These are phyloP conservation scores for Rhodotorula sp. DNA, from an alignment of 1,284 basidiomycete species.

Conservation along the genomic window DNA sequence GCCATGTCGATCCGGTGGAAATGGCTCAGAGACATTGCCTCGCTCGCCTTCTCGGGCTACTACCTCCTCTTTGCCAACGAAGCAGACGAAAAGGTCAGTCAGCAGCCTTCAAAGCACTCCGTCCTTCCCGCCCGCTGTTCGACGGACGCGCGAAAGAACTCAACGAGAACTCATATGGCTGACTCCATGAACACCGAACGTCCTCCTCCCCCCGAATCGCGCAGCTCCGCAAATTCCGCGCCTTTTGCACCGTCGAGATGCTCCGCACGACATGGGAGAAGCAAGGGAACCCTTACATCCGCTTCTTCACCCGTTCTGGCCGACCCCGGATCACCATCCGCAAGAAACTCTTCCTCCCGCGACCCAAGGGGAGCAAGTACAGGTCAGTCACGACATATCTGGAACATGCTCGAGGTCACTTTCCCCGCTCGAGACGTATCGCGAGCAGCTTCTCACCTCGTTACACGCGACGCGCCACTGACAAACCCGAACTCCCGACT, in stretches of 20 bases:
- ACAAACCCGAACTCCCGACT: conserved; percentile 31
- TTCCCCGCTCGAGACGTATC: not conserved
- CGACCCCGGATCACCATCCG: conserved; percentile 63
- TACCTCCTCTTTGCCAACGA: conserved; percentile 92
- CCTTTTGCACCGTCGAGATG: conserved; percentile 93
- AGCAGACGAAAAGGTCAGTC: conserved; percentile 81
- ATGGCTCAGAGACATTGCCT: conserved; percentile 83
- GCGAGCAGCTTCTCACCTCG: not conserved
- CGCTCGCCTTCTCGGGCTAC: conserved; percentile 63
- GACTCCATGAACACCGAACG: not conserved
- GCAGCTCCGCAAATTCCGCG: conserved; percentile 83
- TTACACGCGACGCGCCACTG: too few relatives aligned
- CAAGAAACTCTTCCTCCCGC: conserved; percentile 73
- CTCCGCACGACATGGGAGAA: conserved; percentile 95
- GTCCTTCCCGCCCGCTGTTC: not conserved
- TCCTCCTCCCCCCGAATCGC: not conserved
- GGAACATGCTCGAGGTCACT: too few relatives aligned
- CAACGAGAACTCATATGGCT: not conserved
- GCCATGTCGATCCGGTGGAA: conserved; percentile 90
- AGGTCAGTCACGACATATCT: conserved; percentile 14
- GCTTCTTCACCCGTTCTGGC: conserved; percentile 62
- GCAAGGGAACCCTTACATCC: conserved; percentile 82
- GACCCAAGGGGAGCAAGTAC: conserved; percentile 72
- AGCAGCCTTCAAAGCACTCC: not conserved
- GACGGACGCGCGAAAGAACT: too few relatives aligned